Percentiles rank a stretch among this genome's conserved stretches.
These are phyloP conservation scores for Phialophora tarda DNA, from an alignment of 2,329 filamentous ascomycete species.

Conservation along the genomic window DNA sequence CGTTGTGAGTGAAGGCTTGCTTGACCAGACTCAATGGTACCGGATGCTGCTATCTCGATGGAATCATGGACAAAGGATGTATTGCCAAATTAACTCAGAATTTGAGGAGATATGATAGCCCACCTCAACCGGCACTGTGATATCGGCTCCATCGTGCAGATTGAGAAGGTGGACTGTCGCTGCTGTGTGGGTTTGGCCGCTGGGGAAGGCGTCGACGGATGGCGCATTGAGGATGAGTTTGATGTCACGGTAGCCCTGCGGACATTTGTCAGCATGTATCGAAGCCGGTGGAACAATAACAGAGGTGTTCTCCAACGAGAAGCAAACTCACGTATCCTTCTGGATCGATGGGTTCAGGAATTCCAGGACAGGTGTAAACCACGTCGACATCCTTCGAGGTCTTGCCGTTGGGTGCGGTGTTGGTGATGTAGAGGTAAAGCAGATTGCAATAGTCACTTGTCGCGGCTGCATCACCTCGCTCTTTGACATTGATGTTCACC, in stretches of 20 bases:
- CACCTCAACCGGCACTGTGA: background rate
- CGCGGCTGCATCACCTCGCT: background rate
- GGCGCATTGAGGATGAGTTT: background rate
- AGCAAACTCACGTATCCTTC: background rate
- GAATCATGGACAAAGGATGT: background rate
- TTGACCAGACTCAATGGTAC: background rate
- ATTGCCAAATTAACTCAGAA: background rate
- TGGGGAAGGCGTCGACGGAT: background rate
- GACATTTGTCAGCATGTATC: background rate
- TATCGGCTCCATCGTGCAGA: background rate
- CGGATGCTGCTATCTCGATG: background rate
- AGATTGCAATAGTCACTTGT: conserved; percentile 8
- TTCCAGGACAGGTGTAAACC: background rate
- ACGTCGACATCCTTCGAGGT: conserved; percentile 17
- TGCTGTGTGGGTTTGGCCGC: background rate
- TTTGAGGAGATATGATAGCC: background rate
- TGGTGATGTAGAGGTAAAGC: conserved; percentile 9
- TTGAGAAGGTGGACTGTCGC: background rate
- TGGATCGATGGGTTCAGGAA: background rate
- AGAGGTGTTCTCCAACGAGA: background rate
- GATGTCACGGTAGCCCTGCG: background rate
- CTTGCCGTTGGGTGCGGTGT: conserved; percentile 1
- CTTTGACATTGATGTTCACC: conserved; percentile 16
- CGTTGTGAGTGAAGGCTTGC: background rate
- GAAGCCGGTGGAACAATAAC: background rate